Evolutionary conservation across 2,329 filamentous ascomycete species (phyloP).

Genomic region (Whalleya microplaca): DNA sequence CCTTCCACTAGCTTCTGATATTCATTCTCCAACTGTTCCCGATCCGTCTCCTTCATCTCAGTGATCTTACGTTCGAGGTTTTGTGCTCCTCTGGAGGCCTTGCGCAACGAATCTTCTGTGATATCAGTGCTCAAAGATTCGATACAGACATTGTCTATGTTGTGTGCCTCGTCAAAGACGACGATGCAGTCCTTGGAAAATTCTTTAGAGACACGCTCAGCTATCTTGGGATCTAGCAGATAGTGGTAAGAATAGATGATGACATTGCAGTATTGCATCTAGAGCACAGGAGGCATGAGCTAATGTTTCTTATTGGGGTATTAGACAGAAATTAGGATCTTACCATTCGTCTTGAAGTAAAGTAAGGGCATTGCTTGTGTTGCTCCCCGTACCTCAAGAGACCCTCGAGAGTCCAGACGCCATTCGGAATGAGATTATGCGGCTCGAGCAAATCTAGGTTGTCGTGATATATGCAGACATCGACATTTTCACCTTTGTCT

Average conservation of each 20-base stretch:
- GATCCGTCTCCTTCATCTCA: conserved; percentile 95
- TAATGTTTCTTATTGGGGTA: not conserved
- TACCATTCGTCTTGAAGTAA: conserved; percentile 92
- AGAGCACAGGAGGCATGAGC: conserved; percentile 15
- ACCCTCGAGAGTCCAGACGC: conserved; percentile 93
- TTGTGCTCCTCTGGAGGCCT: conserved; percentile 85
- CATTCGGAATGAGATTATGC: conserved; percentile 90
- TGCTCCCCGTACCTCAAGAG: conserved; percentile 89
- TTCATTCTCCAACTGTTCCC: conserved; percentile 91
- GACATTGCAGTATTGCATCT: conserved; percentile 99
- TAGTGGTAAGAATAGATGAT: conserved; percentile 99
- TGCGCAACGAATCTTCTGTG: conserved; percentile 90
- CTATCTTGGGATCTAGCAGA: conserved; percentile 95
- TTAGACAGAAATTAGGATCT: conserved; percentile 28
- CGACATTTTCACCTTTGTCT: conserved; percentile 90
- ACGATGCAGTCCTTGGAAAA: conserved; percentile 98
- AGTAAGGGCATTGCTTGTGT: conserved; percentile 97
- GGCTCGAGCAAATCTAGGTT: conserved; percentile 95
- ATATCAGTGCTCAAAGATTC: conserved; percentile 96
- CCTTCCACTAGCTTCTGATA: conserved; percentile 96
- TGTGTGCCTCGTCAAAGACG: conserved; percentile 98
- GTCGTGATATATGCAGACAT: conserved; percentile 95
- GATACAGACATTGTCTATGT: conserved; percentile 99
- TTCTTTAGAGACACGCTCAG: conserved; percentile 91
- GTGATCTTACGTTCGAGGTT: conserved; percentile 89